phyloP scores from a whole-genome alignment of 2,329 filamentous ascomycete species.

The Pseudogymnoascus sp. region DNA sequence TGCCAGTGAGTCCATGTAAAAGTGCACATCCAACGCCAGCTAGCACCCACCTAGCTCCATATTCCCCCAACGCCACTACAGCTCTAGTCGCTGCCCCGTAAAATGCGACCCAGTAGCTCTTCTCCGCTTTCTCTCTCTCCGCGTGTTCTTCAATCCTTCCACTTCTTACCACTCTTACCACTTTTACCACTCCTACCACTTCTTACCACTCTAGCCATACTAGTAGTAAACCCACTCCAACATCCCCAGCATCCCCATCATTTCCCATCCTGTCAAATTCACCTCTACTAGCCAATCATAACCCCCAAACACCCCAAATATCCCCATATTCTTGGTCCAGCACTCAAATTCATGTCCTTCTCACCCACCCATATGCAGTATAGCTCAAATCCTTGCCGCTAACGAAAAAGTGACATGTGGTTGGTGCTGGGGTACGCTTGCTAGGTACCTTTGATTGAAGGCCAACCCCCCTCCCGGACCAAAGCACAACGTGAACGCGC shows the following conservation, averaged over 20 bases:
- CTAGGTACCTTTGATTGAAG: not conserved
- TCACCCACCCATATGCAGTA: not conserved
- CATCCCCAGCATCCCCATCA: not conserved
- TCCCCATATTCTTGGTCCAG: not conserved
- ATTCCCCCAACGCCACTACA: not conserved
- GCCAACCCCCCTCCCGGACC: not conserved
- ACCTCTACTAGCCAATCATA: not conserved
- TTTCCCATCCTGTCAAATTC: not conserved
- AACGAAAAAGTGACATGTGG: not conserved
- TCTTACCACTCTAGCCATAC: not conserved
- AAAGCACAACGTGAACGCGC: not conserved
- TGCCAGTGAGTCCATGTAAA: not conserved
- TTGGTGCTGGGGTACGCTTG: not conserved
- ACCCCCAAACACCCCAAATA: not conserved
- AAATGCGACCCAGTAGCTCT: not conserved
- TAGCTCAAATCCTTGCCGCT: not conserved
- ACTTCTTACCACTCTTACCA: too few relatives aligned
- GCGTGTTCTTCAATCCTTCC: not conserved
- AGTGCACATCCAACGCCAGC: not conserved
- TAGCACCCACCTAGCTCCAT: not conserved
- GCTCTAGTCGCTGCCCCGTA: not conserved
- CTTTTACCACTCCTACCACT: too few relatives aligned
- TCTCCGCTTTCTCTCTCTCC: not conserved
- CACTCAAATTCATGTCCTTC: too few relatives aligned
- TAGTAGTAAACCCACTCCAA: not conserved